These are phyloP conservation scores for Drechslerella stenobrocha DNA, from an alignment of 2,329 filamentous ascomycete species.

Conservation along the genomic window DNA sequence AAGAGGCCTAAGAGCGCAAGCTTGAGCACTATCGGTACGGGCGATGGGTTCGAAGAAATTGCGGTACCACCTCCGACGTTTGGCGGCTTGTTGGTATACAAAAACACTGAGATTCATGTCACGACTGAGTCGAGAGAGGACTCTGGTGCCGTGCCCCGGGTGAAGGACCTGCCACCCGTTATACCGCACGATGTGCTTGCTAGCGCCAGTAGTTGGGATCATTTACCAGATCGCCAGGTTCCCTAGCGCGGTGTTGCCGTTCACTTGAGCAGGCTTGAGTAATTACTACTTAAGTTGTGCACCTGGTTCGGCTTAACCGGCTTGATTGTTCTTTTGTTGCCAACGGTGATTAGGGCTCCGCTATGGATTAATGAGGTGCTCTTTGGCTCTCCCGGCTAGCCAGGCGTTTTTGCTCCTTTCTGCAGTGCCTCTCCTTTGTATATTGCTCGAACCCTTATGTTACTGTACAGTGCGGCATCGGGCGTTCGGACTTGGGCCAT, in stretches of 20 bases:
- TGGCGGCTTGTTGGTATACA: constrained; percentile 40
- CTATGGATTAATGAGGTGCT: too few species aligned
- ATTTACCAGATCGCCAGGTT: background rate
- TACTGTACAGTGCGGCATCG: too few species aligned
- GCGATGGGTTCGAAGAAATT: constrained; percentile 42
- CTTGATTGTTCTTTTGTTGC: too few species aligned
- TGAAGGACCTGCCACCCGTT: background rate
- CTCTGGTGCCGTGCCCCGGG: background rate
- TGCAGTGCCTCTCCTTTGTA: too few species aligned
- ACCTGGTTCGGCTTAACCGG: too few species aligned
- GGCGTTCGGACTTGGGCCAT: too few species aligned
- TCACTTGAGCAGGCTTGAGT: too few species aligned
- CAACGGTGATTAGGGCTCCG: too few species aligned
- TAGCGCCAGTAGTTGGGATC: constrained; percentile 1
- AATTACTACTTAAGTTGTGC: too few species aligned
- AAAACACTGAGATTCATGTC: constrained; percentile 37
- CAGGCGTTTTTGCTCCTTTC: too few species aligned
- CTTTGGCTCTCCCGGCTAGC: too few species aligned
- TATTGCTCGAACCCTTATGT: too few species aligned
- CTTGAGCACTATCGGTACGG: constrained; percentile 10
- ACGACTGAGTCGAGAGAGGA: constrained; percentile 19
- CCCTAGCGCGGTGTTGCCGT: background rate
- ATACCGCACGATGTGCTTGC: constrained; percentile 2
- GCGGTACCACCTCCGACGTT: constrained; percentile 33
- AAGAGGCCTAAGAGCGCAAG: background rate